Evolutionary conservation across 2,329 filamentous ascomycete species (phyloP), one percentile per base, ranked within the genome.

Genomic region (Pyricularia grisea): DNA sequence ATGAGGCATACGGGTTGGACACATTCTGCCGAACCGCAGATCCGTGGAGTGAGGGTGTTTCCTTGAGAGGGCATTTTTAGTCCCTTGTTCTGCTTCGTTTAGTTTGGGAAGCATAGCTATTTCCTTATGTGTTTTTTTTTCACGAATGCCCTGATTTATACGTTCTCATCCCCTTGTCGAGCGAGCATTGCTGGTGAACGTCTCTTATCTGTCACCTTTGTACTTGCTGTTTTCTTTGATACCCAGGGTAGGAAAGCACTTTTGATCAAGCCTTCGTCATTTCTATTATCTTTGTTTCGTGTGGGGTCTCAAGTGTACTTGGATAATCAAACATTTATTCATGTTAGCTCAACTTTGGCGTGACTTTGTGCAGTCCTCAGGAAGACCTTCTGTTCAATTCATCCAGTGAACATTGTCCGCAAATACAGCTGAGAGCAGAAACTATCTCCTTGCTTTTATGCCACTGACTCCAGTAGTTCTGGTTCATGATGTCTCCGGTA

Each of bases 1-100:
- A 71, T 72, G 11, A 67, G 66, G 66, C 27, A 60, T 30, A 20
- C 66, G 66, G 66, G 55, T 23, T 67, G 60, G 50, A 67, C 66
- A 1, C 42, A 55, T n/a, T 60, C 42, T 2, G 66, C 42, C 20
- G 7, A 17, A 28, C 42, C 66, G 55, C 66, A 67, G 50, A 67
- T 67, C 10, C 27, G 27, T 5, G 66, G 66, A 1, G 55, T 67
- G 42, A 61, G 66, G 50, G 20, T 12, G 20, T 67, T 31, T 31
- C 66, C 66, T 2, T 67, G 66, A 67, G 42, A 14, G 33, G 31
- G 0, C 11, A 2, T 36, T 0, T 50, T 50, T n/a, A 0, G 17
- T 1, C 7, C 17, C 17, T 7, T 20, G 42, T n/a, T 2, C 20
- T 50, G 3, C 6, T 17, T 33, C 31, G 4, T 6, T 9, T 6